Conservation (phyloP, 768 basidiomycete species). For the Mycena rebaudengoi region DNA sequence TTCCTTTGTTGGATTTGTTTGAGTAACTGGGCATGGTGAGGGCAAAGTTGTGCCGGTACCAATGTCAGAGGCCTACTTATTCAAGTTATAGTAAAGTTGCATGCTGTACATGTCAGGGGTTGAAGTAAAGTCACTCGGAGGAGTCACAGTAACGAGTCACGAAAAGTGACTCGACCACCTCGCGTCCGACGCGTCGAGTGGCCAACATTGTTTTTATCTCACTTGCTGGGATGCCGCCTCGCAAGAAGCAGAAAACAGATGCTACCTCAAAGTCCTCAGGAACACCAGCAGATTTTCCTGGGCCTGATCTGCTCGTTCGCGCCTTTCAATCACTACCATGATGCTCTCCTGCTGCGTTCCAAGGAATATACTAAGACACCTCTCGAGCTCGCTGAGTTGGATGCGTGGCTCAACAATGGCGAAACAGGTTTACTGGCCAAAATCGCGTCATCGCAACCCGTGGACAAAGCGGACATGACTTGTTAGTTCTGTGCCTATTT, state of each 20-base stretch:
- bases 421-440: constrained; percentile 7
- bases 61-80: too few relatives aligned
- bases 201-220: too few relatives aligned
- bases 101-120: too few relatives aligned
- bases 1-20: too few relatives aligned
- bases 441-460: constrained; percentile 8
- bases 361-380: constrained; percentile 17
- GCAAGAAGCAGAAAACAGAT: constrained; percentile 25
- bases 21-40: background rate
- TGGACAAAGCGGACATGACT: constrained; percentile 18
- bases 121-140: background rate
- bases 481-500: background rate
- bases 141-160: background rate
- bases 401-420: constrained; percentile 15
- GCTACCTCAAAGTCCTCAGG: background rate
- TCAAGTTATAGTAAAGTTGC: too few relatives aligned
- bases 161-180: background rate
- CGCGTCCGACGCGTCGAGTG: too few relatives aligned
- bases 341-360: constrained; percentile 18
- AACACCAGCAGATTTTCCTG: constrained; percentile 1
- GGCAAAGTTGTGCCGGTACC: too few relatives aligned
- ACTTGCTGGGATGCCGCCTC: constrained; percentile 16
- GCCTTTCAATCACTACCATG: constrained; percentile 1
- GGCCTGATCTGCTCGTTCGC: background rate
- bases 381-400: constrained; percentile 8